Percentiles rank a stretch among this genome's conserved stretches.
Evolutionary conservation across 2,329 filamentous ascomycete genomes (phyloP).

Genomic region (Hypoxylon sp.): DNA sequence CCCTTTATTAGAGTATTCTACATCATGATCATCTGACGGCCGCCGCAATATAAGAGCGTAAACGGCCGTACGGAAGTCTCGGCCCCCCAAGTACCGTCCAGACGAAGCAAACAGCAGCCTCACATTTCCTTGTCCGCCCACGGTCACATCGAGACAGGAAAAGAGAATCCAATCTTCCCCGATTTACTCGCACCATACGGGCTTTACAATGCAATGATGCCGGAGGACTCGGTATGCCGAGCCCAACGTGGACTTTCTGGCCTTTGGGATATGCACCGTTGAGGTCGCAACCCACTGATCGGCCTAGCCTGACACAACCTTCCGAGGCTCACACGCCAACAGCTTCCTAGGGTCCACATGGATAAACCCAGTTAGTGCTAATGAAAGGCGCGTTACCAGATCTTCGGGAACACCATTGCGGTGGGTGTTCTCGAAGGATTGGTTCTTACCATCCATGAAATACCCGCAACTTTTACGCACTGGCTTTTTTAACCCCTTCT

Average conservation of each 20-base stretch:
- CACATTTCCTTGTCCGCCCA: conserved; percentile 20
- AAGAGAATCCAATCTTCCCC: conserved; percentile 1
- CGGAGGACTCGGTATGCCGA: conserved; percentile 38
- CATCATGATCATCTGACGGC: conserved; percentile 5
- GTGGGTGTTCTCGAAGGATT: conserved; percentile 38
- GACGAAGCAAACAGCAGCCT: conserved; percentile 7
- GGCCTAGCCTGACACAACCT: conserved; percentile 26
- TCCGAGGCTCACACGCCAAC: conserved; percentile 35
- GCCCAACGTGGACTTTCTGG: conserved; percentile 22
- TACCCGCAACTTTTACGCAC: conserved; percentile 33
- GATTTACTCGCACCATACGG: conserved; percentile 11
- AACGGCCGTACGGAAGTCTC: conserved; percentile 25
- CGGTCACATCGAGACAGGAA: conserved; percentile 13
- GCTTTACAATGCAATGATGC: conserved; percentile 26
- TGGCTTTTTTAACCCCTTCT: conserved; percentile 20
- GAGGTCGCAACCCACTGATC: conserved; percentile 31
- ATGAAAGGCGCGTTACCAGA: conserved; percentile 54
- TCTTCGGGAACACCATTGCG: conserved; percentile 49
- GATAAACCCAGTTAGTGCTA: conserved; percentile 47
- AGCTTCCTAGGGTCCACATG: conserved; percentile 43
- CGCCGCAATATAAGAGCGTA: conserved; percentile 4
- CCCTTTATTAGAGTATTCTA: conserved; percentile 5
- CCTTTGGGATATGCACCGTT: conserved; percentile 29
- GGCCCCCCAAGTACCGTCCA: conserved; percentile 27
- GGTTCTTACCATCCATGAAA: conserved; percentile 33